Evolutionary conservation across 306 rosid genomes (phyloP).

Genomic region (Luffa acutangula): DNA sequence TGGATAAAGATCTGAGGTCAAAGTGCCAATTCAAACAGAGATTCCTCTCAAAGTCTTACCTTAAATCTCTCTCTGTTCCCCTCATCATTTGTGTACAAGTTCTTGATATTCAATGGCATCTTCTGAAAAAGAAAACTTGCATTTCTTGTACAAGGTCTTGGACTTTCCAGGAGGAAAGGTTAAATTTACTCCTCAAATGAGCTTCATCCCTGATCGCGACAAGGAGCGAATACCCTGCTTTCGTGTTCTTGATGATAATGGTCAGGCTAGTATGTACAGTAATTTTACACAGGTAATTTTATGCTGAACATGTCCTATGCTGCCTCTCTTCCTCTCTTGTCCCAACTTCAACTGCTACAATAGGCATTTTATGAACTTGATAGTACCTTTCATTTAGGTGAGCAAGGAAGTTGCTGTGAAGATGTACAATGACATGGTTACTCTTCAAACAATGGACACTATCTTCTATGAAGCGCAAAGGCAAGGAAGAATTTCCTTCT

Average conservation of each 20-base stretch:
- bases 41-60: background rate
- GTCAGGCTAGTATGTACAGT: constrained; percentile 28
- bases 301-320: background rate
- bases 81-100: background rate
- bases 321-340: background rate
- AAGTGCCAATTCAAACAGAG: background rate
- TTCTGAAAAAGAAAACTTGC: constrained; percentile 15
- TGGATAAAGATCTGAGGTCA: background rate
- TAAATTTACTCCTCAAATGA: constrained; percentile 40
- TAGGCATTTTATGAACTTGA: background rate
- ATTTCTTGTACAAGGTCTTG: constrained; percentile 21
- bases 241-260: constrained; percentile 68
- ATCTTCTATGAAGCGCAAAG: constrained; percentile 88
- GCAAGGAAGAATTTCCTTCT: constrained; percentile 89
- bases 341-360: background rate
- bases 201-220: constrained; percentile 41
- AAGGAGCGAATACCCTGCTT: constrained; percentile 49
- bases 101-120: background rate
- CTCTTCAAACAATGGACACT: constrained; percentile 82
- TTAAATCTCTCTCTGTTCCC: background rate
- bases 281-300: constrained; percentile 36
- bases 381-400: constrained; percentile 30
- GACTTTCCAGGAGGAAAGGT: constrained; percentile 80
- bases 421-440: constrained; percentile 69
- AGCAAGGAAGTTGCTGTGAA: constrained; percentile 45